A percentile compares a stretch with the other conserved stretches of the same genome.
phyloP scores from a whole-genome alignment of 306 rosid species.

The Castanea sativa region DNA sequence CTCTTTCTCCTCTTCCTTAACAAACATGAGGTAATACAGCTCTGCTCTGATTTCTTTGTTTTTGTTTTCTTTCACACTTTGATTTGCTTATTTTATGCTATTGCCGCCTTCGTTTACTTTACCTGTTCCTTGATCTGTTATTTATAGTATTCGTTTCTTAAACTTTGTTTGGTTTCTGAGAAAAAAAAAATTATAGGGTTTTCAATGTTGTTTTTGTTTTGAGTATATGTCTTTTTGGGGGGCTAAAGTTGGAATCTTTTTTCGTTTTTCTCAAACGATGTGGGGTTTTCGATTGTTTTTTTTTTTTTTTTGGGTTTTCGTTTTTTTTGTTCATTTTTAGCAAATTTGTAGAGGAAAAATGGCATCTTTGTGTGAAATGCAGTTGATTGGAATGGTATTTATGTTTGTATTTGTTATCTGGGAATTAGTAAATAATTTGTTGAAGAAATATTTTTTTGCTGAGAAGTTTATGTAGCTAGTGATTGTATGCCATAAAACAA shows the following conservation, averaged over 20 bases:
- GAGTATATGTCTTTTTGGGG: not conserved
- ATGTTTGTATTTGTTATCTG: too few relatives aligned
- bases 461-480: not conserved
- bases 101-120: not conserved
- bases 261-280: too few relatives aligned
- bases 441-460: too few relatives aligned
- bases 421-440: too few relatives aligned
- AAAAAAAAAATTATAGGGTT: not conserved
- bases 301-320: not conserved
- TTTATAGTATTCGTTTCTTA: not conserved
- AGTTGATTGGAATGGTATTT: not conserved
- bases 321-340: not conserved
- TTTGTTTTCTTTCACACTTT: too few relatives aligned
- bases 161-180: not conserved
- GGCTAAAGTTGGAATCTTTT: not conserved
- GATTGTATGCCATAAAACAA: not conserved
- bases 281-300: not conserved
- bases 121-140: not conserved
- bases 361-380: not conserved
- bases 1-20: not conserved
- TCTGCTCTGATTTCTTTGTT: not conserved
- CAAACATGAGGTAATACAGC: slow-evolving; percentile 40
- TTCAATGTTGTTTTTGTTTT: not conserved
- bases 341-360: too few relatives aligned
- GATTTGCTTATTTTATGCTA: not conserved